phyloP scores from a whole-genome alignment of 768 basidiomycete species.

The Pleurotus tuber-regium region DNA sequence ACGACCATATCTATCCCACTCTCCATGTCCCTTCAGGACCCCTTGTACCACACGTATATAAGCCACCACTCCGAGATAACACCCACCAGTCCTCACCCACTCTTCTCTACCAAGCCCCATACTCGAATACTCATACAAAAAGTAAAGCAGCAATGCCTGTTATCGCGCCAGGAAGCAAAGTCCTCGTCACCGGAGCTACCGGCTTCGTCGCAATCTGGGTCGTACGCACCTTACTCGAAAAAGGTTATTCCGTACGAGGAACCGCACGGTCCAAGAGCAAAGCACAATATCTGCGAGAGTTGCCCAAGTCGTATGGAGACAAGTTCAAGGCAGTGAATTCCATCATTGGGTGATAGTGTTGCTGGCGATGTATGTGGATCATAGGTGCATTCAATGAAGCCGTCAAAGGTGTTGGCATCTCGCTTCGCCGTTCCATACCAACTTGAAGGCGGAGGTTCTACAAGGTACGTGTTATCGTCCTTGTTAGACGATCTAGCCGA shows the following conservation, averaged over 20 bases:
- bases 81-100: too few species aligned
- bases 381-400: slow-evolving; percentile 72
- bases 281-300: slow-evolving; percentile 18
- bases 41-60: too few species aligned
- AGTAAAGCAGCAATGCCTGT: too few species aligned
- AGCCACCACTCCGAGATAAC: too few species aligned
- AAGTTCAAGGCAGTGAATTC: slow-evolving; percentile 24
- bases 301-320: slow-evolving; percentile 21
- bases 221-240: slow-evolving; percentile 24
- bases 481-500: neutral
- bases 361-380: slow-evolving; percentile 26
- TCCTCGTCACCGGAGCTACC: slow-evolving; percentile 29
- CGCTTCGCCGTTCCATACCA: slow-evolving; percentile 54
- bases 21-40: too few species aligned
- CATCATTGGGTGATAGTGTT: too few species aligned
- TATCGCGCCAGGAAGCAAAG: slow-evolving; percentile 19
- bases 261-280: slow-evolving; percentile 24
- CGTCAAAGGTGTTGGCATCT: slow-evolving; percentile 64
- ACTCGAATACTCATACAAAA: too few species aligned
- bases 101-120: too few species aligned
- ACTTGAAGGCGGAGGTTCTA: slow-evolving; percentile 36
- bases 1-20: too few species aligned
- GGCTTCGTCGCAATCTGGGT: slow-evolving; percentile 30
- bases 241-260: slow-evolving; percentile 26
- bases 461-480: slow-evolving; percentile 23